Conservation (phyloP, 306 rosid genomes). For the Dalbergia oliveri region DNA sequence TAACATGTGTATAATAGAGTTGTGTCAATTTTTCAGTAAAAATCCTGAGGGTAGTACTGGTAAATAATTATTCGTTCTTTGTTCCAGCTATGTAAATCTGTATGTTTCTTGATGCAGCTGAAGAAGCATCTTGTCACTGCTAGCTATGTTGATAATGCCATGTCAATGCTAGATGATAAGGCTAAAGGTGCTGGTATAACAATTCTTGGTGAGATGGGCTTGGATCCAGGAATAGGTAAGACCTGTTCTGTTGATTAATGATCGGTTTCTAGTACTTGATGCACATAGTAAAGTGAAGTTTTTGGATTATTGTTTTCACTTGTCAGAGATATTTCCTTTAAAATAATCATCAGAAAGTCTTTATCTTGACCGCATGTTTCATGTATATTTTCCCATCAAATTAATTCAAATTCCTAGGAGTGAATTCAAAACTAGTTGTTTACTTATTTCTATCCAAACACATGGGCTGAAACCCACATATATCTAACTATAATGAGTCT, state of each 20-base stretch:
- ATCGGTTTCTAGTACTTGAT: slow-evolving; percentile 8
- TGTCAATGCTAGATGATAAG: slow-evolving; percentile 72
- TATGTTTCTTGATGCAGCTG: slow-evolving; percentile 76
- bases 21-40: background rate
- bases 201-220: slow-evolving; percentile 96
- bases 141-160: slow-evolving; percentile 88
- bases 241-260: slow-evolving; percentile 30
- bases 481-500: background rate
- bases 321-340: background rate
- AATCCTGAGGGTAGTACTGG: too few relatives aligned
- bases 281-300: slow-evolving; percentile 2
- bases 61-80: background rate
- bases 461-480: slow-evolving; percentile 19
- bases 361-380: slow-evolving; percentile 6
- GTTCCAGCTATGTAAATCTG: too few relatives aligned
- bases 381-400: slow-evolving; percentile 19
- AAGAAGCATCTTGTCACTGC: slow-evolving; percentile 92
- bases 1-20: background rate
- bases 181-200: slow-evolving; percentile 88
- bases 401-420: background rate
- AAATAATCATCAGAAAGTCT: background rate
- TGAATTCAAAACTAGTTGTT: slow-evolving; percentile 12
- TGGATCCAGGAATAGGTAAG: slow-evolving; percentile 98
- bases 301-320: background rate
- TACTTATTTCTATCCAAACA: slow-evolving; percentile 8